Evolutionary conservation across 176 grass and related monocot species (phyloP).

Genomic region (Oryza glumipatula): DNA sequence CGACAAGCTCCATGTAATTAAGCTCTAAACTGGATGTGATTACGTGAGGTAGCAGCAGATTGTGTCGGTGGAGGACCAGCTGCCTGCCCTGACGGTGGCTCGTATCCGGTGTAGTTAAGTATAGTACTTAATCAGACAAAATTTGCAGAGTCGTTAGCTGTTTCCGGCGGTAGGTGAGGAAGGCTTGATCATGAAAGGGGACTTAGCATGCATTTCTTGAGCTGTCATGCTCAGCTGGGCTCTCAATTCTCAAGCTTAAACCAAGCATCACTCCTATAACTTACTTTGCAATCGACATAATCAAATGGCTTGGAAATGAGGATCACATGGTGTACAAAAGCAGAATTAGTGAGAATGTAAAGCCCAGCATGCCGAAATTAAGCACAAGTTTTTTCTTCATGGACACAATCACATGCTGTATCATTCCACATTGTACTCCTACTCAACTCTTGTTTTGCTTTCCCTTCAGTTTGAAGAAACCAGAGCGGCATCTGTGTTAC

Average conservation of each 20-base stretch:
- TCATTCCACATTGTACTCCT: background rate
- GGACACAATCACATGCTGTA: background rate
- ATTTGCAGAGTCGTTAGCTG: slow-evolving; percentile 19
- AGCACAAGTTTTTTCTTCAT: background rate
- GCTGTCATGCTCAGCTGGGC: slow-evolving; percentile 42
- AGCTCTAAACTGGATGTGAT: slow-evolving; percentile 1
- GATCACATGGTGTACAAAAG: background rate
- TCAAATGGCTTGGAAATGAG: background rate
- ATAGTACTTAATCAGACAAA: background rate
- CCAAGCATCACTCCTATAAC: background rate
- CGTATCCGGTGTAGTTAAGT: slow-evolving; percentile 10
- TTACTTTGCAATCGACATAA: slow-evolving; percentile 7
- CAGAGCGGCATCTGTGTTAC: background rate
- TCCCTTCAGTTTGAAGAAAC: slow-evolving; percentile 28
- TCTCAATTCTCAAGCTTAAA: background rate
- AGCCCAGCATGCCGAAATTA: background rate
- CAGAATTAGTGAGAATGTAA: background rate
- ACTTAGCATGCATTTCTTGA: slow-evolving; percentile 22
- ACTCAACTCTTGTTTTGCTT: background rate
- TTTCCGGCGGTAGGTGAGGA: slow-evolving; percentile 3
- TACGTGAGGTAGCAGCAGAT: slow-evolving; percentile 25
- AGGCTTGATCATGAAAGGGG: slow-evolving; percentile 20
- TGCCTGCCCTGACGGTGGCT: background rate
- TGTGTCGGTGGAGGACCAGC: slow-evolving; percentile 45
- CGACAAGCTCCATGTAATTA: background rate